Evolutionary conservation across 2,329 filamentous ascomycete species (phyloP).

Genomic region (Alternaria triticina): DNA sequence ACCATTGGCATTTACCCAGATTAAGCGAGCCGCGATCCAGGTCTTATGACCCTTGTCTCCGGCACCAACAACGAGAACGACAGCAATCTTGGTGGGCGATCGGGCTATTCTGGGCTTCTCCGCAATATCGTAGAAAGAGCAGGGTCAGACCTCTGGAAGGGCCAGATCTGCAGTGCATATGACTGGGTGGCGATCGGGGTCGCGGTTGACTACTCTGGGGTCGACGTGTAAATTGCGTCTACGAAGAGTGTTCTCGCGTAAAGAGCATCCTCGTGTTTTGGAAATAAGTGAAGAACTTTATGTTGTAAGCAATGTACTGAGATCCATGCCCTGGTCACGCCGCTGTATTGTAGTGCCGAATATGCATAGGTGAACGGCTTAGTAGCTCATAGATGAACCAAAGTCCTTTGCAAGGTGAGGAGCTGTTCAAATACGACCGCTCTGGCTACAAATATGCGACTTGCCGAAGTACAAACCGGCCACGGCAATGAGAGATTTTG

Average conservation of each 20-base stretch:
- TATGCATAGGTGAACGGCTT: neutral
- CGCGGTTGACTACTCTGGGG: neutral
- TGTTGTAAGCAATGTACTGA: neutral
- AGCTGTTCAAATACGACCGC: neutral
- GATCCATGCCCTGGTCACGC: neutral
- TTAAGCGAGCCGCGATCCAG: conserved; percentile 16
- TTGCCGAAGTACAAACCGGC: neutral
- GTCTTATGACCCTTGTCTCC: neutral
- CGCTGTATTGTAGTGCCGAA: neutral
- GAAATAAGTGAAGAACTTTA: neutral
- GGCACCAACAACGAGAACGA: neutral
- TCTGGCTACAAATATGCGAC: neutral
- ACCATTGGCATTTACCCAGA: conserved; percentile 22
- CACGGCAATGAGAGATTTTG: neutral
- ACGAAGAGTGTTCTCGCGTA: neutral
- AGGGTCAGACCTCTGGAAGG: conserved; percentile 12
- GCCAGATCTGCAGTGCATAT: conserved; percentile 5
- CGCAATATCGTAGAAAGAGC: conserved; percentile 14
- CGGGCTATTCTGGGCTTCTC: conserved; percentile 15
- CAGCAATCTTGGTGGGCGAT: neutral
- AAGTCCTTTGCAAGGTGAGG: neutral
- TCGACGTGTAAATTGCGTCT: neutral
- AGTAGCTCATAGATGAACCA: neutral
- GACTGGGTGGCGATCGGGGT: neutral
- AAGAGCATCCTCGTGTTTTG: neutral